These are phyloP conservation scores for Osmanthus fragrans DNA, from an alignment of 257 asterid genomes.

Conservation along the genomic window DNA sequence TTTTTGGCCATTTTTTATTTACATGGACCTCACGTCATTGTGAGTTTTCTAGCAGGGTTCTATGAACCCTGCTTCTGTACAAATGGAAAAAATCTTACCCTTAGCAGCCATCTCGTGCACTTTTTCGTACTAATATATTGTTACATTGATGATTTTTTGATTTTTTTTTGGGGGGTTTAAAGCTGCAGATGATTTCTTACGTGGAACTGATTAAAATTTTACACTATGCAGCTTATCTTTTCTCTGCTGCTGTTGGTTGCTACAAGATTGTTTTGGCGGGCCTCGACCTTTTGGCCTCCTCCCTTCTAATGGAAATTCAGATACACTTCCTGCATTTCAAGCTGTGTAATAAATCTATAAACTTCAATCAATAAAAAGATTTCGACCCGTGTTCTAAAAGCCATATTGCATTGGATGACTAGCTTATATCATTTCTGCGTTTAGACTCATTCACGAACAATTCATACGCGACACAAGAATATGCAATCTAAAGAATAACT, in stretches of 20 bases:
- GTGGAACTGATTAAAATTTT: neutral
- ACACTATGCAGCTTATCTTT: slow-evolving; percentile 10
- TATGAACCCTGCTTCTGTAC: no score
- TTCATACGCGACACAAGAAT: neutral
- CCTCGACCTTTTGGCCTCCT: slow-evolving; percentile 3
- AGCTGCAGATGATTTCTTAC: neutral
- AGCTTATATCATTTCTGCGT: neutral
- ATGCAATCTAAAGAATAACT: neutral
- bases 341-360: neutral
- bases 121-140: neutral
- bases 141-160: no score
- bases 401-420: neutral
- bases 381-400: neutral
- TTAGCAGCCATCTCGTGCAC: neutral
- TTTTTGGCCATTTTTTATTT: no score
- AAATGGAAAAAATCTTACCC: no score
- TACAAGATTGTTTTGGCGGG: slow-evolving; percentile 1
- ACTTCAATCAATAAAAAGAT: neutral
- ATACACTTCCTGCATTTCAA: neutral
- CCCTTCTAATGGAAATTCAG: neutral
- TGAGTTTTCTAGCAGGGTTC: no score
- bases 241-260: slow-evolving; percentile 15
- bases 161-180: no score
- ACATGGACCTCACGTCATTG: no score
- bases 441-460: neutral